Evolutionary conservation across 2,329 filamentous ascomycete species (phyloP).

Genomic region (Neofusicoccum laricinum): DNA sequence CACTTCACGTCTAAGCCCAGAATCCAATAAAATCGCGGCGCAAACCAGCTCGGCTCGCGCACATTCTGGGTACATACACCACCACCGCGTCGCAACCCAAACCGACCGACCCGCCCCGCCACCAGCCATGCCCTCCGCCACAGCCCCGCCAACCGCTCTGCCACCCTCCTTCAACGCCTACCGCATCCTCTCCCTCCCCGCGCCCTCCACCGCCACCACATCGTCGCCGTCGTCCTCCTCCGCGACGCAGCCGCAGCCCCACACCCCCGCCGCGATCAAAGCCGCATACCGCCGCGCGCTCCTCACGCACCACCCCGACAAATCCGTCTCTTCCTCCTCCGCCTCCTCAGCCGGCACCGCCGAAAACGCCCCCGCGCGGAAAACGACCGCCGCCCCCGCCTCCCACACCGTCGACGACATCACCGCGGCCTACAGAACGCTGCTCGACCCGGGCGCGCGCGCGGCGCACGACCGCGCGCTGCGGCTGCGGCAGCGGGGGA

Average conservation of each 20-base stretch:
- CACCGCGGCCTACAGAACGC: slow-evolving; percentile 55
- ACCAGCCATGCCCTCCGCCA: not conserved
- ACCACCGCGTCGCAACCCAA: not conserved
- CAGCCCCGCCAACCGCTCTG: not conserved
- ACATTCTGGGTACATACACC: not conserved
- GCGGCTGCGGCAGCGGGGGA: no score
- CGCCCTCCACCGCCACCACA: not conserved
- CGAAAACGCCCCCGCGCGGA: no score
- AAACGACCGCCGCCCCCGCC: slow-evolving; percentile 26
- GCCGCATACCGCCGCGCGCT: slow-evolving; percentile 56
- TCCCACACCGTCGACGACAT: slow-evolving; percentile 55
- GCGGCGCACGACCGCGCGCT: slow-evolving; percentile 46
- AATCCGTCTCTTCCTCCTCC: no score
- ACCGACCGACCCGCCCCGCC: not conserved
- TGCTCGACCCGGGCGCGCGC: slow-evolving; percentile 44
- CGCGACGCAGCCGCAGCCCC: not conserved
- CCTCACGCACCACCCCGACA: slow-evolving; percentile 60
- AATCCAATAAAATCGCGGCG: not conserved
- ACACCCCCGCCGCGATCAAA: slow-evolving; percentile 10
- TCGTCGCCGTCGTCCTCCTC: not conserved
- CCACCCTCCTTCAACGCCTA: slow-evolving; percentile 17
- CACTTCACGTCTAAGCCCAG: no score
- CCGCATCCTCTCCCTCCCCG: slow-evolving; percentile 9
- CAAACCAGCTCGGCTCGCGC: not conserved
- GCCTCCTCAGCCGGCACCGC: no score